These are phyloP conservation scores for Oropetium thomaeum DNA, from an alignment of 176 grass and related monocot species.

Conservation along the genomic window DNA sequence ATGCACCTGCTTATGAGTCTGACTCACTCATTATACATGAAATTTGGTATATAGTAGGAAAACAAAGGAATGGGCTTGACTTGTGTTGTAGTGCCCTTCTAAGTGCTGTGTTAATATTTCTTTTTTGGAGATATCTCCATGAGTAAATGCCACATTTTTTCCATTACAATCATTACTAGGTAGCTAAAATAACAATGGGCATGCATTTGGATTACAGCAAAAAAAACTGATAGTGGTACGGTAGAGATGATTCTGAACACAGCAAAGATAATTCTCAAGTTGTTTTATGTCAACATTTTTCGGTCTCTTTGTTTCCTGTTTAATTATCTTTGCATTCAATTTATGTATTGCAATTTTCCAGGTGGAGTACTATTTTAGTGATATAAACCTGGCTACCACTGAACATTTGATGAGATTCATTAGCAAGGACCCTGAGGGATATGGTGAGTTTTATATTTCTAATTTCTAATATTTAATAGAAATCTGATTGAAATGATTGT, in stretches of 20 bases:
- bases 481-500: background rate
- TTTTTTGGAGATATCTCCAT: background rate
- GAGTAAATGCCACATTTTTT: too few species aligned
- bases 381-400: constrained; percentile 85
- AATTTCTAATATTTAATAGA: constrained; percentile 1
- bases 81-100: background rate
- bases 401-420: constrained; percentile 98
- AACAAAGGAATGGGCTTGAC: background rate
- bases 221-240: background rate
- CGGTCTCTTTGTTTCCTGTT: background rate
- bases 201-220: too few species aligned
- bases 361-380: constrained; percentile 99
- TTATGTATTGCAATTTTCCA: constrained; percentile 36
- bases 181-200: background rate
- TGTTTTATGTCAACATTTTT: background rate
- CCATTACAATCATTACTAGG: constrained; percentile 1
- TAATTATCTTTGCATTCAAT: background rate
- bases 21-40: background rate
- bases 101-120: background rate
- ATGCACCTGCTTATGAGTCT: background rate
- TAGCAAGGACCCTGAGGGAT: constrained; percentile 84
- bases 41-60: background rate
- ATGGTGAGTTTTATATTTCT: constrained; percentile 62
- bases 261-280: background rate
- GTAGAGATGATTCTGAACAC: background rate